Evolutionary conservation across 1,139 yeast genomes (phyloP).

Genomic region (Lodderomyces elongisporus): DNA sequence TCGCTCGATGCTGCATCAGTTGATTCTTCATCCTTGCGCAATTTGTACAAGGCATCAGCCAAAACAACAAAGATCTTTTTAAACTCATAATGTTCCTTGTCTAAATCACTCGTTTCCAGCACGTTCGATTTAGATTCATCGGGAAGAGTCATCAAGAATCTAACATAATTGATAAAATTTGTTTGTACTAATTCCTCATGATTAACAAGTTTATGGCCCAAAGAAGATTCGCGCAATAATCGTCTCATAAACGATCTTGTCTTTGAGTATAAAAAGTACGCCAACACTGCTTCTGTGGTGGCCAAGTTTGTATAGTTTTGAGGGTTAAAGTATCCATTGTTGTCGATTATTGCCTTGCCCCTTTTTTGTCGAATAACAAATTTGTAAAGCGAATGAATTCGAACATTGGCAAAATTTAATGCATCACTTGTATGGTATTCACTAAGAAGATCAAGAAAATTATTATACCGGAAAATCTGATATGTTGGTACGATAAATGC

Average conservation of each 20-base stretch:
- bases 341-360: constrained; percentile 7
- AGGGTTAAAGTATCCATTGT: constrained; percentile 4
- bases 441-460: constrained; percentile 29
- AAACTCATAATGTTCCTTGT: constrained; percentile 26
- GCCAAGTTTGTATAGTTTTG: constrained; percentile 17
- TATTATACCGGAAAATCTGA: constrained; percentile 31
- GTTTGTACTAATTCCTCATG: constrained; percentile 38
- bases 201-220: constrained; percentile 11
- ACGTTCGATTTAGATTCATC: no score
- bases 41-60: constrained; percentile 22
- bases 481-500: constrained; percentile 27
- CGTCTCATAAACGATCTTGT: constrained; percentile 27
- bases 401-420: constrained; percentile 36
- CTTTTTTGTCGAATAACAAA: constrained; percentile 26
- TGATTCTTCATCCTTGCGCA: constrained; percentile 25
- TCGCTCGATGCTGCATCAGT: constrained; percentile 21
- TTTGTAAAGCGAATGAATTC: constrained; percentile 34
- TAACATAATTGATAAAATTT: constrained; percentile 35
- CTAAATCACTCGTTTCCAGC: constrained; percentile 16
- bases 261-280: constrained; percentile 25
- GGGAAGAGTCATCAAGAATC: constrained; percentile 34
- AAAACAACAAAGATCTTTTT: constrained; percentile 24
- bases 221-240: constrained; percentile 16
- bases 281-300: constrained; percentile 29
- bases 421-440: constrained; percentile 37